Evolutionary conservation across 164 flowering plant genomes (phyloP), one percentile per base, ranked within the genome.

Genomic region (Buxus sempervirens): DNA sequence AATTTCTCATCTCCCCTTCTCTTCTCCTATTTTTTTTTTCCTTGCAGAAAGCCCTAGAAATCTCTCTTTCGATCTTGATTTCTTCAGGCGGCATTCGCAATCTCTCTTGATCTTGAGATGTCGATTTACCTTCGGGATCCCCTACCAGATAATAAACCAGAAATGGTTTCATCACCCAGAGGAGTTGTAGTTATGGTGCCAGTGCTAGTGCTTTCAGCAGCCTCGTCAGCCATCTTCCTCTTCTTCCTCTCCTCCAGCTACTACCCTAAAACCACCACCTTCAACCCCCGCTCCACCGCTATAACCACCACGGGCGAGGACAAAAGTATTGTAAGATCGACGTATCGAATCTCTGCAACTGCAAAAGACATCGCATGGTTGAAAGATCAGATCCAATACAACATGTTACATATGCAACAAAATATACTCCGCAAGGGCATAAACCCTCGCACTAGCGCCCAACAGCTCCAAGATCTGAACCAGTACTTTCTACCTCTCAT

Each of bases 341-440:
- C n/a, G 26, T 8, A 8, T 15, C 25, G 61, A 58, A 12, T n/a
- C 45, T 60, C 63, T 32, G 41, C 64, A 21, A 61, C 64, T 15
- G n/a, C 6, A 26, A 38, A 42, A 61, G 48, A 42, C 26, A 21
- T 61, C 1, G 51, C 24, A 0, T 42, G 64, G 48, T 32, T 61
- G 64, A 61, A 61, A 22, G 64, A 38, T 61, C 64, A 61, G 49
- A 61, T 61, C 64, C 24, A 42, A n/a, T 16, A 36, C 18, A 61
- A 61, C 51, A 42, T 14, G 0, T 48, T 61, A 1, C 51, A 38
- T 8, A 61, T 61, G 64, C 64, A 61, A 42, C 49, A 20, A 5
- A 61, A 61, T 38, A 22, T 61, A 9, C 64, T 61, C 51, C 64
- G 64, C 26, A 61, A 61, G 51, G 64, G 64, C 51, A 61, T 61